Base-by-base conservation (phyloP, 805 yeast genomes). In the Candida boidinii region DNA sequence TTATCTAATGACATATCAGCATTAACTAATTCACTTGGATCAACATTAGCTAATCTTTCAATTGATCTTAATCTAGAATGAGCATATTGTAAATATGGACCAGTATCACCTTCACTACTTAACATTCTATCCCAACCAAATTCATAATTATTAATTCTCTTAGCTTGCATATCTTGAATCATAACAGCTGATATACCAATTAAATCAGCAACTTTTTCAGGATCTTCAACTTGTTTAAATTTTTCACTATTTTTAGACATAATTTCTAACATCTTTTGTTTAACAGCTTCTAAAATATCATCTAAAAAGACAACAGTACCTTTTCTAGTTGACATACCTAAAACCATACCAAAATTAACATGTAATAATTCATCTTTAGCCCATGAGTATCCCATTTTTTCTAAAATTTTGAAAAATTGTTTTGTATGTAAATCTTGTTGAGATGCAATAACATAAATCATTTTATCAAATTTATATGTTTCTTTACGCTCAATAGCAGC, bases 271-370 rank as follows among this genome's bases (percentile, higher is more conserved):
- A 92, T 92, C 51, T 84, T 75, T 35, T 82, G 85, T 63, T 83
- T 83, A 38, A 96, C 87, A 60, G 86, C 95, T 62, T 90, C 92
- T 47, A 92, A 68, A 47, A 92, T 92, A 51, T 76, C 81, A 60
- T 92, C 96, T 51, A 92, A 71, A 71, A 92, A 92, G n/a, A 92
- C 97, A 41, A 92, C 99, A 23, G 95, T 92, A 46, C 99, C 99
- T 62, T 79, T 84, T 68, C 99, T 79, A 38, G 98, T 92, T 18
- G 95, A 82, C 99, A 92, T 92, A 48, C 98, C 98, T 53, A 76
- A 82, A 31, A 92, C 98, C 94, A 92, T 82, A 60, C 99, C 99
- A 48, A 88, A 92, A 63, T 82, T 90, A 48, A 92, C 73, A 59
- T 90, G 97, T 50, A 70, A 71, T 47, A 90, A 66, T 36, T 47